Conservation (phyloP, 306 rosid species). For the Quercus variabilis region DNA sequence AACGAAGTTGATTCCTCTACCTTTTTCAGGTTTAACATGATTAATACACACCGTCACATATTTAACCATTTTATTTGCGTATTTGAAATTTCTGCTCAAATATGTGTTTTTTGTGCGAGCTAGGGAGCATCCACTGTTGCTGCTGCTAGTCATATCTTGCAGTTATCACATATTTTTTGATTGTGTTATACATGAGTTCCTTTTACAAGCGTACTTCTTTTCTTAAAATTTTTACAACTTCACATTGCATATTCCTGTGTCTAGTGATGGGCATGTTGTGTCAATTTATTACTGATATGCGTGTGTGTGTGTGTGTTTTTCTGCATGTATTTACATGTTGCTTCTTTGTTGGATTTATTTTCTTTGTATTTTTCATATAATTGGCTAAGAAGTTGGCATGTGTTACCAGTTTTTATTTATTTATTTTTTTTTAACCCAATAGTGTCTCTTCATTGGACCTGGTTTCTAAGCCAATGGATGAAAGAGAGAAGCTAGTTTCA, state of each 20-base stretch:
- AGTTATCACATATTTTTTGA: neutral
- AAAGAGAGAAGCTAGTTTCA: conserved; percentile 97
- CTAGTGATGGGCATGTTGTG: neutral
- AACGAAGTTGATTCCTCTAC: conserved; percentile 90
- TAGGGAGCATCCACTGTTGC: neutral
- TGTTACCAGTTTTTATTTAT: neutral
- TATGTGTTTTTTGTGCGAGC: neutral
- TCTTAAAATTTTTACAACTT: too few species aligned
- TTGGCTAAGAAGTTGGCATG: neutral
- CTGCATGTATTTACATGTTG: too few species aligned
- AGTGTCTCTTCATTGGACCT: conserved; percentile 96
- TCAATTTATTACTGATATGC: neutral
- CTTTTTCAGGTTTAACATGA: conserved; percentile 69
- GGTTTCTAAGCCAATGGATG: conserved; percentile 99
- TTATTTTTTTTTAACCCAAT: conserved; percentile 5
- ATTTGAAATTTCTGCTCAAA: neutral
- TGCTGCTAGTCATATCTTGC: neutral
- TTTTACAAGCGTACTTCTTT: too few species aligned
- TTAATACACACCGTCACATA: neutral
- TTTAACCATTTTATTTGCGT: neutral
- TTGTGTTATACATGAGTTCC: neutral
- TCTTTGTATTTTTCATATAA: neutral
- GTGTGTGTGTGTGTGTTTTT: neutral
- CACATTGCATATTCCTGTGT: neutral
- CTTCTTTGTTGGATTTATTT: too few species aligned